Conservation (phyloP, 495 filamentous ascomycete genomes). For the Penicillium mononematosum region DNA sequence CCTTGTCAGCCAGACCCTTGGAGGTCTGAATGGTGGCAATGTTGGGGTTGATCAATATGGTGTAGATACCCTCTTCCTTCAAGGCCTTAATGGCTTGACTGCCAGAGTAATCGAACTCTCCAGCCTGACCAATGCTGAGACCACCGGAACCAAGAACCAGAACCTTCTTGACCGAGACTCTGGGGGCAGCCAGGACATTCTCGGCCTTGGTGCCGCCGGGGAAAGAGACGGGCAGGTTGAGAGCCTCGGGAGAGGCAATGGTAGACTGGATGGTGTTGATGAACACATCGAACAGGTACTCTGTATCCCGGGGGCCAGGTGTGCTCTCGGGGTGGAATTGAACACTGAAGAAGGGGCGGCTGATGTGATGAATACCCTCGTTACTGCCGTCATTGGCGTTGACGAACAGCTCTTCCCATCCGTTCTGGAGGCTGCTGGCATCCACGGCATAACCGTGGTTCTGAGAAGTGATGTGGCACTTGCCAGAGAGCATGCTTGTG, state of each 20-base stretch:
- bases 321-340: conserved; percentile 98
- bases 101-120: conserved; percentile 99
- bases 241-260: conserved; percentile 55
- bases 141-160: conserved; percentile 93
- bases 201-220: conserved; percentile 79
- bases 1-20: conserved; percentile 92
- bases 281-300: conserved; percentile 96
- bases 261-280: conserved; percentile 75
- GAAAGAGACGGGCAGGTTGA: conserved; percentile 72
- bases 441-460: conserved; percentile 97
- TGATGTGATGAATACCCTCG: conserved; percentile 87
- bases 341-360: conserved; percentile 91
- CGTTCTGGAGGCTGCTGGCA: conserved; percentile 64
- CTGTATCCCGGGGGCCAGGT: conserved; percentile 93
- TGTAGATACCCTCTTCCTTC: conserved; percentile 94
- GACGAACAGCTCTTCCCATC: conserved; percentile 91
- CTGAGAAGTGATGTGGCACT: conserved; percentile 97
- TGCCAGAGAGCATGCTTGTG: conserved; percentile 88
- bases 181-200: conserved; percentile 70
- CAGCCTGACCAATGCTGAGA: conserved; percentile 95
- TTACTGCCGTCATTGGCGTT: conserved; percentile 98
- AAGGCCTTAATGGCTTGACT: conserved; percentile 89
- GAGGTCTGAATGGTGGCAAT: conserved; percentile 99
- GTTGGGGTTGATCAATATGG: conserved; percentile 96
- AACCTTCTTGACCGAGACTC: conserved; percentile 90